Conservation (phyloP, 75 land plant genomes). For the Pinus tabuliformis region DNA sequence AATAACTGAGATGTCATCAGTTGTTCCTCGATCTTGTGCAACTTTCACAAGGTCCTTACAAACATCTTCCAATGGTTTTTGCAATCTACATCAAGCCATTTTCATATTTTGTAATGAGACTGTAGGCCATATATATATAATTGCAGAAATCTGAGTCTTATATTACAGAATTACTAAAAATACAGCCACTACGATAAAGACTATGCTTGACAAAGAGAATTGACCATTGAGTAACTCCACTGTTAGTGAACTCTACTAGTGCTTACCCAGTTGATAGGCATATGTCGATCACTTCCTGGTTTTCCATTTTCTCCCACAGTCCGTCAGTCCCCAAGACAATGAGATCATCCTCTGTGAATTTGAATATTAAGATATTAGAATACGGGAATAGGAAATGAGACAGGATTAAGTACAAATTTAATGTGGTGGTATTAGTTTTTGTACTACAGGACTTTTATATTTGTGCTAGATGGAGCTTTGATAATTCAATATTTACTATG, state of each 20-base stretch:
- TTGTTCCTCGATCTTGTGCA: constrained; percentile 40
- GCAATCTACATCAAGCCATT: constrained; percentile 2
- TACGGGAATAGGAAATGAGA: background rate
- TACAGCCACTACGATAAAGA: no score
- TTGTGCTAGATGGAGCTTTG: no score
- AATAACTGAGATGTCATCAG: constrained; percentile 43
- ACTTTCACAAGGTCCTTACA: constrained; percentile 28
- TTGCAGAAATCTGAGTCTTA: background rate
- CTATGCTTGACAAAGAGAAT: background rate
- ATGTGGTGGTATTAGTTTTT: no score
- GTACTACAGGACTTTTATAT: no score
- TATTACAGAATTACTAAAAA: no score
- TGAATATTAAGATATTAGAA: background rate
- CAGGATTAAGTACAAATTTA: background rate
- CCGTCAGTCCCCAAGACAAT: constrained; percentile 51
- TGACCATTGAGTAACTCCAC: background rate
- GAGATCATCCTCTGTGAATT: constrained; percentile 35
- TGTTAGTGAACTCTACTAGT: background rate
- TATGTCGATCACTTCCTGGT: constrained; percentile 49
- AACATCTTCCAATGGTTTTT: constrained; percentile 18
- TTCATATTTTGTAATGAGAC: background rate
- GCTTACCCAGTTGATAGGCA: constrained; percentile 35
- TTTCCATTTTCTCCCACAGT: constrained; percentile 37
- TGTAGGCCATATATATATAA: no score
- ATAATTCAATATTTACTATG: no score